A percentile compares a stretch with the other conserved stretches of the same genome.
Evolutionary conservation across 2,329 filamentous ascomycete species (phyloP).

Genomic region (Scleromitrula shiraiana): DNA sequence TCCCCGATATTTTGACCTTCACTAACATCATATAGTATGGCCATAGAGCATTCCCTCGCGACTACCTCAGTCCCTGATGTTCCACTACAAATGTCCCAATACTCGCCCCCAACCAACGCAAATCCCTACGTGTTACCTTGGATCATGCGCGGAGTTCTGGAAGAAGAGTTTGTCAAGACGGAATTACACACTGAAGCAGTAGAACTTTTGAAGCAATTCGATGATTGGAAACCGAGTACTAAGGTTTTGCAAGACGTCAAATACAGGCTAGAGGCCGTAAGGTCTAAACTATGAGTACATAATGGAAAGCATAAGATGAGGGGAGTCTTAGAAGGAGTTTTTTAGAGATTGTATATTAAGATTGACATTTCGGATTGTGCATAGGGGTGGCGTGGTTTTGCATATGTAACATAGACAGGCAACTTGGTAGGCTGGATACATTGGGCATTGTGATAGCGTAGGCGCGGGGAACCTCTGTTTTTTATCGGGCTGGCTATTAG

Average conservation of each 20-base stretch:
- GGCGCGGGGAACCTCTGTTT: background rate
- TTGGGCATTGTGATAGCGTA: conserved; percentile 1
- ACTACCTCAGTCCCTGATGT: conserved; percentile 49
- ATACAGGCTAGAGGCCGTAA: conserved; percentile 83
- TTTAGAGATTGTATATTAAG: conserved; percentile 5
- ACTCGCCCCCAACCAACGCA: conserved; percentile 40
- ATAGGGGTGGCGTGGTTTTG: background rate
- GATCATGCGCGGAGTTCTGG: conserved; percentile 87
- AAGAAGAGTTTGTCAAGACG: conserved; percentile 83
- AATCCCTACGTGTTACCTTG: conserved; percentile 93
- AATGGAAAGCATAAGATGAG: background rate
- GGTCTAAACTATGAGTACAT: conserved; percentile 67
- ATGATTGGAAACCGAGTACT: conserved; percentile 83
- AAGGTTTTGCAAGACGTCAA: conserved; percentile 95
- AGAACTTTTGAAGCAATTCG: conserved; percentile 77
- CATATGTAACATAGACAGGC: background rate
- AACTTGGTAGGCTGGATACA: background rate
- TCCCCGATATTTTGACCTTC: conserved; percentile 12
- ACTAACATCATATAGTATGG: conserved; percentile 40
- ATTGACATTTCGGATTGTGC: background rate
- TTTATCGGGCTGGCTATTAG: background rate
- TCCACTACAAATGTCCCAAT: conserved; percentile 43
- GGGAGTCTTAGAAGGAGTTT: background rate
- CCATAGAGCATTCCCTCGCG: conserved; percentile 65
- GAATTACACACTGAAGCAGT: conserved; percentile 71